Base-by-base conservation (phyloP, 768 basidiomycete genomes). In the Royoungia palumana region DNA sequence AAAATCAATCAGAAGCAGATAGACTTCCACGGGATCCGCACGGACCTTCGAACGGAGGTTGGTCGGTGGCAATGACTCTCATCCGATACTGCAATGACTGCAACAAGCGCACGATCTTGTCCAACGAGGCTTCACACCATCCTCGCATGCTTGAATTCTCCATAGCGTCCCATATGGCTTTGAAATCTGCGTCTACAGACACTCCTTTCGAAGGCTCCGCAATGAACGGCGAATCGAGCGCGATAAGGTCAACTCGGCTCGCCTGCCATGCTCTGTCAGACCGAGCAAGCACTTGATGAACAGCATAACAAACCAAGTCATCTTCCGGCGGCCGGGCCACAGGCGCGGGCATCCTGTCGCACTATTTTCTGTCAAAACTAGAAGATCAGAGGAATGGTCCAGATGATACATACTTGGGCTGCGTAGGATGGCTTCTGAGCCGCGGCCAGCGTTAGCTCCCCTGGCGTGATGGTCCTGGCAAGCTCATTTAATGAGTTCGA, bases 181-280 rank as follows among this genome's bases (percentile, higher is more conserved):
- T 74, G 58, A 90, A 87, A 46, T 78, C 74, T n/a, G 58, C 53
- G 28, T 56, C 62, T 1, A 24, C 32, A n/a, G 47, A 6, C 21
- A 34, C 42, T 30, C 50, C 50, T 24, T 61, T 63, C 20, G 56
- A 34, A 20, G 73, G 71, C 50, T 83, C 82, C 8, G 73, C 62
- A 36, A 80, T 69, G 67, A 84, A 84, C 3, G 87, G 85, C 2
- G 84, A 81, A 62, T 91, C 87, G 34, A 92, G 76, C 9, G 81
- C 72, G 52, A 91, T 89, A 40, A 91, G 77, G 68, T 90, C 85
- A 17, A 65, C 59, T 16, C 64, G 62, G 20, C 66, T 66, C 10
- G 59, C 57, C 74, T 77, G 36, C 25, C 45, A 13, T 30, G n/a
- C 34, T 21, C 19, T 32, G 46, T 67, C 37, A 69, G 55, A 44